phyloP scores from a whole-genome alignment of 2,329 filamentous ascomycete genomes.

The Colletotrichum orchidophilum region DNA sequence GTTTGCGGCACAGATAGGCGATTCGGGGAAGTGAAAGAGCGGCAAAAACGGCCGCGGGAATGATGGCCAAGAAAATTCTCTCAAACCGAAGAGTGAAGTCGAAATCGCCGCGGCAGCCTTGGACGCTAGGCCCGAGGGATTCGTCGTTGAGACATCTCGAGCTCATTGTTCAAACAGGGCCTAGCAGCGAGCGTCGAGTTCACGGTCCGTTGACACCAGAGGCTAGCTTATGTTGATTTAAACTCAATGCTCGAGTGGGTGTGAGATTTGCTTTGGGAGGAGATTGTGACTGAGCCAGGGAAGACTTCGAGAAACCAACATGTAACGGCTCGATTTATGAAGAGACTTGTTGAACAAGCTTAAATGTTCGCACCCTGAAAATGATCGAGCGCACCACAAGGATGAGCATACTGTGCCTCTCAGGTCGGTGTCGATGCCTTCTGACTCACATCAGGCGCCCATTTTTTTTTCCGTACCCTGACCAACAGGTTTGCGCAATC shows the following conservation, averaged over 20 bases:
- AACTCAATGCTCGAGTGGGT: background rate
- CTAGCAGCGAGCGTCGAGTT: background rate
- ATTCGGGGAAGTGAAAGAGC: slow-evolving; percentile 43
- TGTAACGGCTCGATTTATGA: background rate
- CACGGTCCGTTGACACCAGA: background rate
- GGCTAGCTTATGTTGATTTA: background rate
- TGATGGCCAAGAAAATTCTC: slow-evolving; percentile 49
- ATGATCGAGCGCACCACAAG: background rate
- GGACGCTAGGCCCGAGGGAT: slow-evolving; percentile 48
- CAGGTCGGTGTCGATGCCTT: background rate
- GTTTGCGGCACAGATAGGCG: slow-evolving; percentile 39
- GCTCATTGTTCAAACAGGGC: slow-evolving; percentile 7
- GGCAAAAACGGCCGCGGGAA: slow-evolving; percentile 48
- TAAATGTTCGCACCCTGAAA: background rate
- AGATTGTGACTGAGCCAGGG: background rate
- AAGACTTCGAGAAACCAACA: background rate
- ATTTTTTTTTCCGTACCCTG: background rate
- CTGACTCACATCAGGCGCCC: background rate
- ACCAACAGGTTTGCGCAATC: background rate
- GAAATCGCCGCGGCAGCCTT: slow-evolving; percentile 52
- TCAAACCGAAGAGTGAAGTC: slow-evolving; percentile 56
- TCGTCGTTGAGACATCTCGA: slow-evolving; percentile 42
- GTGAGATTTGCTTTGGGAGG: background rate
- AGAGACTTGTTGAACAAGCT: slow-evolving; percentile 13
- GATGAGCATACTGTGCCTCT: background rate